Base-by-base conservation (phyloP, 2,329 filamentous ascomycete species). In the Colletotrichum kahawae region DNA sequence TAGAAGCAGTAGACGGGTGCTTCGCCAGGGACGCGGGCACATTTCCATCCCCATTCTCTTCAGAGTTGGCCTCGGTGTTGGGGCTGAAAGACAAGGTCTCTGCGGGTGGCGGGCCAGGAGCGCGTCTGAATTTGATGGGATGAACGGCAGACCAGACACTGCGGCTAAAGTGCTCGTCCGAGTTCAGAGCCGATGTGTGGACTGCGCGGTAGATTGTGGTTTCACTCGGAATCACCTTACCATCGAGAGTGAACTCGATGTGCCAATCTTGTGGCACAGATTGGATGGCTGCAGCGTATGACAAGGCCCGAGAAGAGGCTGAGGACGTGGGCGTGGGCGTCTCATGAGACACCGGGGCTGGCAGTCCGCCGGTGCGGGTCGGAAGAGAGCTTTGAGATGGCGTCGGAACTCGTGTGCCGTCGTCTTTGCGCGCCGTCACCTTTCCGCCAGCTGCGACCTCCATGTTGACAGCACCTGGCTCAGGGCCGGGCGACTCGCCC, bases 171-270 rank as follows among this genome's bases (percentile, higher is more conserved):
- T 93, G 88, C 71, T 97, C 95, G 24, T 94, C 91, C 13, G 83
- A 81, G 71, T 82, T 85, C 63, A 84, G 78, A 1, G 85, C 81
- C 8, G 86, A 85, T 81, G 92, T 94, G 81, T 98, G 95, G 10
- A 98, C 95, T 36, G 97, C 97, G 63, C 96, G 93, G 81, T 98
- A 99, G 71, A 99, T 96, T 0, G 97, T 99, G 1, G 95, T 98
- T 79, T 98, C 96, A 78, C 96, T 97, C 0, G 94, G 89, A 74
- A 99, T 94, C 2, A 94, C 90, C 82, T 95, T 95, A 68, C 91
- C 94, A 77, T 97, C 94, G 65, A 98, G 90, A 78, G 92, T 96
- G 84, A 99, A 99, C 81, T 98, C 95, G 76, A 99, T 95, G 80
- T 99, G 96, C 97, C 97, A 99, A 81, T 98, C 96, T 81, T 97